Percentiles rank a stretch among this genome's conserved stretches.
phyloP scores from a whole-genome alignment of 139 green algal species.

The Marvania coccoides region DNA sequence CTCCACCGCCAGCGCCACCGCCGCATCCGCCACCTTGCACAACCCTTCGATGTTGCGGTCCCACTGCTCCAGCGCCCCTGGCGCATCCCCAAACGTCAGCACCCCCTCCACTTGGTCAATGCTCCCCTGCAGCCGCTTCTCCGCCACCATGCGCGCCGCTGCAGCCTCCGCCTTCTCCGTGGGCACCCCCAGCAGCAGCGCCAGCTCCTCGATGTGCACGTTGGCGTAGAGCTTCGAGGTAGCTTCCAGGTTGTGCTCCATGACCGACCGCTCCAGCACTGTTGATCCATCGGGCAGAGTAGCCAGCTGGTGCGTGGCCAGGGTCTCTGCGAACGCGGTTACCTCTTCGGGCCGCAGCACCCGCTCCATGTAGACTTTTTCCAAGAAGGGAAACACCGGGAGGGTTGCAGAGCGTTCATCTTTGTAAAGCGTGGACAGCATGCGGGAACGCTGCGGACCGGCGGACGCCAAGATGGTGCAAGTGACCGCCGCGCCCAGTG shows the following conservation, averaged over 20 bases:
- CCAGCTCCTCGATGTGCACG: conserved; percentile 81
- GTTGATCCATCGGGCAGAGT: conserved; percentile 68
- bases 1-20: background rate
- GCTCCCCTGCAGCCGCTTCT: conserved; percentile 63
- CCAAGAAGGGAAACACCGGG: conserved; percentile 73
- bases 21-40: conserved; percentile 29
- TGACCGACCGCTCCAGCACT: conserved; percentile 80
- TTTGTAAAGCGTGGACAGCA: conserved; percentile 88
- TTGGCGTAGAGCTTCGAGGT: conserved; percentile 89
- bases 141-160: conserved; percentile 75
- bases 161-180: conserved; percentile 69
- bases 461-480: conserved; percentile 90
- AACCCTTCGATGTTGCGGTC: conserved; percentile 64
- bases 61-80: conserved; percentile 66
- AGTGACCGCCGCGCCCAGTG: conserved; percentile 71
- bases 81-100: conserved; percentile 64
- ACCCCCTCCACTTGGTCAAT: conserved; percentile 89
- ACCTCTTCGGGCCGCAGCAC: conserved; percentile 75
- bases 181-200: conserved; percentile 69
- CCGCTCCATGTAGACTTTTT: conserved; percentile 95
- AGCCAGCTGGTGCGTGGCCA: conserved; percentile 82
- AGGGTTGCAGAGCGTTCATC: conserved; percentile 80
- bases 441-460: conserved; percentile 77
- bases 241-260: conserved; percentile 90
- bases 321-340: conserved; percentile 62